These are phyloP conservation scores for Cercospora sp. DNA, from an alignment of 2,329 filamentous ascomycete genomes.

Conservation along the genomic window DNA sequence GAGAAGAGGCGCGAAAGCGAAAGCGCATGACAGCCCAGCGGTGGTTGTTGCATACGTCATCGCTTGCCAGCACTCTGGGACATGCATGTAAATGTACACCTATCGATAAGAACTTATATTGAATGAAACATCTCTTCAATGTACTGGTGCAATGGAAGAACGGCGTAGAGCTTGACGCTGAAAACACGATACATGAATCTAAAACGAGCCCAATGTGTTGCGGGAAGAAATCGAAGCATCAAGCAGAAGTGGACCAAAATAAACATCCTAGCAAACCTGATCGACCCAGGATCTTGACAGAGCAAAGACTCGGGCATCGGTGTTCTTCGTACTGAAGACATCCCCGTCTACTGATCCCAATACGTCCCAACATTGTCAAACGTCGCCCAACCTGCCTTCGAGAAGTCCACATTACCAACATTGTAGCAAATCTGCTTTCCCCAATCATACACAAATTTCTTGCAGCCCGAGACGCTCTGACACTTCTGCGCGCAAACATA, in stretches of 20 bases:
- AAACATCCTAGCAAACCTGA: too few species aligned
- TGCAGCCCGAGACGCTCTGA: not conserved
- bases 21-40: not conserved
- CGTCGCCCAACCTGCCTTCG: not conserved
- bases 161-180: too few species aligned
- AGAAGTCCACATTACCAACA: not conserved
- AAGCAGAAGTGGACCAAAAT: too few species aligned
- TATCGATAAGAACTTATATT: not conserved
- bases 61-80: not conserved
- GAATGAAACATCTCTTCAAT: too few species aligned
- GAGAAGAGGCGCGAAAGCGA: not conserved
- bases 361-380: not conserved
- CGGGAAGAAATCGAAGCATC: too few species aligned
- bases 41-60: not conserved
- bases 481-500: not conserved
- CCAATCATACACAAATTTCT: not conserved
- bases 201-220: too few species aligned
- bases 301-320: not conserved
- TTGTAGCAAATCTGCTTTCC: not conserved
- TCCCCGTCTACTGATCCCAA: not conserved
- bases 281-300: not conserved
- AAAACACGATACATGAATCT: too few species aligned
- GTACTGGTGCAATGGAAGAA: too few species aligned
- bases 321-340: not conserved
- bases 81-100: not conserved